Base-by-base conservation (phyloP, 2,329 filamentous ascomycete species). In the Seiridium cupressi region DNA sequence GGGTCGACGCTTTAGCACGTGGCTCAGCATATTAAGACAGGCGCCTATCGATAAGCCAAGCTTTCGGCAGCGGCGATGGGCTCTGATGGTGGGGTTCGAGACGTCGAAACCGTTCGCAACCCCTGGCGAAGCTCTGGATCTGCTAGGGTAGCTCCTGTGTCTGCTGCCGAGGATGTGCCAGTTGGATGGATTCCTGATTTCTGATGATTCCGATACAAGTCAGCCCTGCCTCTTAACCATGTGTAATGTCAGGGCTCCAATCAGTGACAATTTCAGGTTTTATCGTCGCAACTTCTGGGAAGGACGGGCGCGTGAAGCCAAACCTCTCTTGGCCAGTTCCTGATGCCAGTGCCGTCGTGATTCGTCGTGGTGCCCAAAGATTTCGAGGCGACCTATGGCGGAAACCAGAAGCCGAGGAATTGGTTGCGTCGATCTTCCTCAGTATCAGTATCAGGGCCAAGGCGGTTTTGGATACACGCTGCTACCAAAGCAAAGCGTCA, bases 21-120 rank as follows among this genome's bases (percentile, higher is more conserved):
- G 49, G 49, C 13, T 53, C 18, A 18, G n/a, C 5, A 26, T 26
- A 5, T 35, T 7, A 7, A 42, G 38, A 42, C 38, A 34, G 47
- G 47, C 35, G 13, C 18, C 44, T 9, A 49, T 35, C 34, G 32
- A 53, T n/a, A 38, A 13, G 26, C 5, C 7, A 53, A 36, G 34
- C 11, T 53, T n/a, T 13, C 32, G 49, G 48, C 34, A 49, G 10
- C 31, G 10, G 10, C 35, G 4, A 32, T 7, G 11, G 18, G 10
- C 49, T 13, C 49, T 8, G 18, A 32, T 36, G 34, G 49, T 35
- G 32, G 49, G 49, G 49, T 35, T 13, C 35, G 49, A 53, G 38
- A 53, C 49, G 34, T 53, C 35, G 49, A 53, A 53, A 53, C 49
- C 34, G 49, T 53, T 53, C 49, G 49, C 10, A 53, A 38, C 49